Percentiles rank a stretch among this genome's conserved stretches.
Conservation (phyloP, 1,139 yeast species). For the Blastobotrys illinoisensis region DNA sequence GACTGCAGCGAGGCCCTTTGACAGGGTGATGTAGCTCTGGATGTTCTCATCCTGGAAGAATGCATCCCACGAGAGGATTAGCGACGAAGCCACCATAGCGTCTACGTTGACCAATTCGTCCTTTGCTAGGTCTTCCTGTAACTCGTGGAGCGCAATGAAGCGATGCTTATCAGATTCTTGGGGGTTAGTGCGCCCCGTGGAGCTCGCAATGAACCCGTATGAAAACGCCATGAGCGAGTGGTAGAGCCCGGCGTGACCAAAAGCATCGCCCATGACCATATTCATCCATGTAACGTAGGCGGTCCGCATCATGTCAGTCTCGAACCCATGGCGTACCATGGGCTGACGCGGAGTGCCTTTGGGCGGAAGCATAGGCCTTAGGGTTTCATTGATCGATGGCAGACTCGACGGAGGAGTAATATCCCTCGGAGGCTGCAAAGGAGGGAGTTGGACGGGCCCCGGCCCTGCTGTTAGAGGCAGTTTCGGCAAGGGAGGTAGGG, state of each 20-base stretch:
- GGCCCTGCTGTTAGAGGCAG: not conserved
- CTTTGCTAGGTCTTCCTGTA: constrained; percentile 23
- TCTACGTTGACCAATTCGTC: constrained; percentile 24
- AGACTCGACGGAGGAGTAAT: constrained; percentile 2
- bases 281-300: constrained; percentile 29
- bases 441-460: constrained; percentile 9
- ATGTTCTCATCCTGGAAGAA: constrained; percentile 29
- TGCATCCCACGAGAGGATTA: constrained; percentile 31
- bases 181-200: constrained; percentile 17
- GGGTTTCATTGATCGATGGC: constrained; percentile 10
- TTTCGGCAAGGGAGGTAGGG: constrained; percentile 1
- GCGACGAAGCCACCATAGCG: constrained; percentile 27
- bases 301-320: constrained; percentile 28
- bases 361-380: constrained; percentile 9
- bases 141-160: constrained; percentile 26
- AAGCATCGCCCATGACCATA: constrained; percentile 21
- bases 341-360: not conserved
- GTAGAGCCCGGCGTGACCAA: constrained; percentile 25
- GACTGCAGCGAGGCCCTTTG: constrained; percentile 31
- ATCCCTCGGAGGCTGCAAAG: constrained; percentile 2
- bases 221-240: constrained; percentile 32
- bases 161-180: constrained; percentile 25
- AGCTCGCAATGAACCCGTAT: constrained; percentile 24
- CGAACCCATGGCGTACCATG: constrained; percentile 29
- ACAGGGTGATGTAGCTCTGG: constrained; percentile 26